Conservation (phyloP, 2,329 filamentous ascomycete genomes). For the Aspergillus tubingensis region DNA sequence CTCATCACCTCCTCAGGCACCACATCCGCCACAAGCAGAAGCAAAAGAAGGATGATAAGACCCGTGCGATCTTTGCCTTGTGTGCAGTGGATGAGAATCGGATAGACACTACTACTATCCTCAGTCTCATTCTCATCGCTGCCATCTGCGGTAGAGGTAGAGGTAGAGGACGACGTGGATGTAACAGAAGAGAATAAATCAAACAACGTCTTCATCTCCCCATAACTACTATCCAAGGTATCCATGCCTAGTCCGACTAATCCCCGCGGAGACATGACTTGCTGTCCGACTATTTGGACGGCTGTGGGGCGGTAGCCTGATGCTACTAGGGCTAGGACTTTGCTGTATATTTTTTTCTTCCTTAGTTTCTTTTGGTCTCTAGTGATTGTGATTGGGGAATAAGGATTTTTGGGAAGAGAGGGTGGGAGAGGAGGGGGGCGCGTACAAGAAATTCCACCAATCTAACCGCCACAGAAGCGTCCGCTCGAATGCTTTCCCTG, state of each 20-base stretch:
- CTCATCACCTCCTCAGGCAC: constrained; percentile 63
- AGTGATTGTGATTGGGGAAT: neutral
- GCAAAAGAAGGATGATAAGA: constrained; percentile 65
- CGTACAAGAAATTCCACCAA: constrained; percentile 66
- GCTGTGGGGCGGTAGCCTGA: constrained; percentile 69
- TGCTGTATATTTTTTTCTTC: constrained; percentile 42
- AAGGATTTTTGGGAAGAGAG: constrained; percentile 8
- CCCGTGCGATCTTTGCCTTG: constrained; percentile 88
- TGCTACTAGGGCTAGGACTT: constrained; percentile 64
- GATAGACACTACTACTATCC: constrained; percentile 47
- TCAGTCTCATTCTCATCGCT: too few relatives aligned
- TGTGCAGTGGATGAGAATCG: constrained; percentile 77
- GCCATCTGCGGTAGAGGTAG: too few relatives aligned
- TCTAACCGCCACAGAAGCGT: constrained; percentile 68
- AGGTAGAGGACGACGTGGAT: too few relatives aligned
- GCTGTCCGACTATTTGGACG: constrained; percentile 66
- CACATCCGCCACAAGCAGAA: constrained; percentile 59
- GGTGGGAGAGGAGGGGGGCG: neutral
- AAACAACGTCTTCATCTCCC: constrained; percentile 69
- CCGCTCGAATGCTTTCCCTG: constrained; percentile 69
- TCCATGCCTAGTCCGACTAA: constrained; percentile 69
- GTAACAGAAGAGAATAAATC: constrained; percentile 53
- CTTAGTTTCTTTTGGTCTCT: neutral
- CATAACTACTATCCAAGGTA: constrained; percentile 67
- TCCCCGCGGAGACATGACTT: constrained; percentile 72